phyloP scores from a whole-genome alignment of 139 green algal species.

The Yamagishiella unicocca region DNA sequence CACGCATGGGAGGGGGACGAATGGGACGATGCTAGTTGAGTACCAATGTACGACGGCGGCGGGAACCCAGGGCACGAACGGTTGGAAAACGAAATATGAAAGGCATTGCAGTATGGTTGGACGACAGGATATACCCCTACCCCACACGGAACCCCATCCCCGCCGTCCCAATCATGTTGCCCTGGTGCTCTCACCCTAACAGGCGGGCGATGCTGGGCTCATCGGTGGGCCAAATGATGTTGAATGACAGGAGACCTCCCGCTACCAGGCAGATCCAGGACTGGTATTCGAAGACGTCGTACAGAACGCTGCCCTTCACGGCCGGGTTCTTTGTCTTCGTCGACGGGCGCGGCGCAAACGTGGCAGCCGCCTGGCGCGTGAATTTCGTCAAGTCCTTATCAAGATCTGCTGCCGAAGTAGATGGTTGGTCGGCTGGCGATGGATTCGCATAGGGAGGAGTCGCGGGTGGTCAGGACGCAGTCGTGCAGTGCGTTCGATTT shows the following conservation, averaged over 20 bases:
- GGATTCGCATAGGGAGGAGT: background rate
- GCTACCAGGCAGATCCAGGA: slow-evolving; percentile 83
- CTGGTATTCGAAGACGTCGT: slow-evolving; percentile 88
- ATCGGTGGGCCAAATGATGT: slow-evolving; percentile 95
- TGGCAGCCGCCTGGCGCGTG: slow-evolving; percentile 79
- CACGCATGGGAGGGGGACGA: background rate
- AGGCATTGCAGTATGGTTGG: no score
- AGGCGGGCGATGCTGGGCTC: slow-evolving; percentile 92
- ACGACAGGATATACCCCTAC: no score
- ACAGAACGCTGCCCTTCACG: slow-evolving; percentile 83
- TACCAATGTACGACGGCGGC: no score
- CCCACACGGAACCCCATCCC: no score
- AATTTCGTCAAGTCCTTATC: slow-evolving; percentile 74
- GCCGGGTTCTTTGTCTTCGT: slow-evolving; percentile 86
- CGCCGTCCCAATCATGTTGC: no score
- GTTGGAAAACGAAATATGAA: no score
- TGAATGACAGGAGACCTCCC: slow-evolving; percentile 93
- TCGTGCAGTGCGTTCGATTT: background rate
- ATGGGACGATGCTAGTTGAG: no score
- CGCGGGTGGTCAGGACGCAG: background rate
- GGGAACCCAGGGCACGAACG: no score
- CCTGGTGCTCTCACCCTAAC: slow-evolving; percentile 88
- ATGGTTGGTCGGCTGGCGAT: slow-evolving; percentile 23
- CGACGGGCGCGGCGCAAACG: slow-evolving; percentile 88
- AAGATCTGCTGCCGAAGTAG: slow-evolving; percentile 24